Conservation (phyloP, 1,139 yeast genomes). For the Geotrichum macrosporum region DNA sequence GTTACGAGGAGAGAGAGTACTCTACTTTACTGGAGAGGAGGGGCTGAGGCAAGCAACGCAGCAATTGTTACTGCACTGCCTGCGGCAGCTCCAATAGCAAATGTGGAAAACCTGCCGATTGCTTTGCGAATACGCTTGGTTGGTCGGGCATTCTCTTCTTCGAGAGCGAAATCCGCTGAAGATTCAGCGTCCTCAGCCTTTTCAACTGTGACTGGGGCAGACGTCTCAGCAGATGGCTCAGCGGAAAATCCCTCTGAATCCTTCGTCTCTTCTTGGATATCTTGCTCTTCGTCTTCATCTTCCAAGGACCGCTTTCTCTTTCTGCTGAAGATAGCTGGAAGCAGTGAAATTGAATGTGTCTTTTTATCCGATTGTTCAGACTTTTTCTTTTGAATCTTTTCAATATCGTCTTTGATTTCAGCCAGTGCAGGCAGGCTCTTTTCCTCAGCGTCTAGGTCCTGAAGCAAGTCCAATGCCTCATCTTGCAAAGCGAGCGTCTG, state of each 20-base stretch:
- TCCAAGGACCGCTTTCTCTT: constrained; percentile 8
- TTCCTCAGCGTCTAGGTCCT: not conserved
- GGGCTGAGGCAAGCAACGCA: constrained; percentile 26
- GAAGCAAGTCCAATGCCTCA: constrained; percentile 1
- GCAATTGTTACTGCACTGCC: constrained; percentile 30
- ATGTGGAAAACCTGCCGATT: constrained; percentile 11
- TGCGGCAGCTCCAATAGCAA: constrained; percentile 26
- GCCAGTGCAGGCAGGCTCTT: not conserved
- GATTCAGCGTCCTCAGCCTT: not conserved
- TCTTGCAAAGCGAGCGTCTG: not conserved
- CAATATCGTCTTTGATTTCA: not conserved
- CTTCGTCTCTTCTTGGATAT: not conserved
- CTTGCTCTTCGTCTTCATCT: constrained; percentile 6
- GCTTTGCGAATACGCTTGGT: constrained; percentile 9
- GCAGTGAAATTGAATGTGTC: not conserved
- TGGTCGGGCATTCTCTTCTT: constrained; percentile 2
- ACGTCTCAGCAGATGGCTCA: constrained; percentile 1
- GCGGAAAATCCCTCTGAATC: not conserved
- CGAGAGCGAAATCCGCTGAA: not conserved
- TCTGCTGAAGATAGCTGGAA: constrained; percentile 2
- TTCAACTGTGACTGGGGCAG: not conserved
- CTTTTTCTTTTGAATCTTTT: not conserved
- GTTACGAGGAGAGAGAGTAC: too few relatives aligned
- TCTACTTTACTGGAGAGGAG: constrained; percentile 11
- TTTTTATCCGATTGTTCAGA: not conserved